phyloP scores from a whole-genome alignment of 2,329 filamentous ascomycete species.

The Sarocladium kiliense region DNA sequence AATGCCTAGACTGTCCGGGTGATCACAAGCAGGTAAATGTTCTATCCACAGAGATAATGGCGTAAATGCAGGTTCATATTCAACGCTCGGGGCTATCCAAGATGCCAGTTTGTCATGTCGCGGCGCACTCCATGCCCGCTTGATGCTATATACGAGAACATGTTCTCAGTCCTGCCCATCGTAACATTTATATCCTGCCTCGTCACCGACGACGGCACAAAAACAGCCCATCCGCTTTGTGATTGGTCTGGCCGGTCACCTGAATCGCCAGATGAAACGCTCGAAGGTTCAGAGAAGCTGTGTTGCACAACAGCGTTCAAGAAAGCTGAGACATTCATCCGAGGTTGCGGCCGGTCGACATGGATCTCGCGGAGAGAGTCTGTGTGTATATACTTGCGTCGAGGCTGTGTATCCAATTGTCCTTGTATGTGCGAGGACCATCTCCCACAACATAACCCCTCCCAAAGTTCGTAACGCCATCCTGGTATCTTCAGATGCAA shows the following conservation, averaged over 20 bases:
- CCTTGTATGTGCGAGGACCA: slow-evolving; percentile 9
- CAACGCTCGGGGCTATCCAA: slow-evolving; percentile 1
- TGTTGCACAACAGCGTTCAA: too few relatives aligned
- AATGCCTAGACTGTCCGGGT: too few relatives aligned
- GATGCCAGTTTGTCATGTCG: not conserved
- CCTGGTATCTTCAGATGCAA: slow-evolving; percentile 20
- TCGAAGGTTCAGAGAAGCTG: too few relatives aligned
- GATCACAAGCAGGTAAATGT: too few relatives aligned
- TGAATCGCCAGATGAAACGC: not conserved
- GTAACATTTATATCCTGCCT: not conserved
- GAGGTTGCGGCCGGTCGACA: not conserved
- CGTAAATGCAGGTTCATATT: slow-evolving; percentile 1
- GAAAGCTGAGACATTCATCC: not conserved
- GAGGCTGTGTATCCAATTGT: slow-evolving; percentile 13
- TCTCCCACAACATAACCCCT: slow-evolving; percentile 15
- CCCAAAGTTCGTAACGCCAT: slow-evolving; percentile 28
- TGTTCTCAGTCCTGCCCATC: not conserved
- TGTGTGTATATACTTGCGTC: slow-evolving; percentile 15
- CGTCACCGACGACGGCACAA: not conserved
- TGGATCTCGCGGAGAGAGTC: not conserved
- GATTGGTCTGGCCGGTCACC: not conserved
- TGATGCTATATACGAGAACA: not conserved
- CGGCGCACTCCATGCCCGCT: not conserved
- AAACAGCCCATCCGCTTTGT: not conserved
- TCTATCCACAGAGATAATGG: not conserved